Conservation (phyloP, 495 filamentous ascomycete species). For the Tuber borchii region DNA sequence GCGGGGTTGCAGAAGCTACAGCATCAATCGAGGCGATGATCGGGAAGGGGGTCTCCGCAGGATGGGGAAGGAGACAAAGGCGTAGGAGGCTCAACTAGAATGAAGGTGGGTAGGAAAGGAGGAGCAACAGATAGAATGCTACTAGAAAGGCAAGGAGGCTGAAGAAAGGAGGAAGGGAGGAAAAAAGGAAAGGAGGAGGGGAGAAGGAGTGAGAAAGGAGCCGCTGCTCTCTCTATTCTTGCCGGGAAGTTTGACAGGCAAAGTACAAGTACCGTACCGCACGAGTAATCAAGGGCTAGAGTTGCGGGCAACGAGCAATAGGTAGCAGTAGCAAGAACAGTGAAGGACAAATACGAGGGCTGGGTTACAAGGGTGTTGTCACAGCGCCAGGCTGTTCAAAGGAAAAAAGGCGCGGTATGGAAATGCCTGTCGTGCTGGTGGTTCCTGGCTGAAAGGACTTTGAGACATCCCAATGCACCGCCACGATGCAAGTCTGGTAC, state of each 20-base stretch:
- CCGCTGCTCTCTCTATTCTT: not conserved
- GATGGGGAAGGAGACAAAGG: not conserved
- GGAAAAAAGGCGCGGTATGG: not conserved
- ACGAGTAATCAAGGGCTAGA: not conserved
- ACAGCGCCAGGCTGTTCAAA: not conserved
- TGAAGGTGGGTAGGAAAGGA: slow-evolving; percentile 1
- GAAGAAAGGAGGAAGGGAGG: slow-evolving; percentile 5
- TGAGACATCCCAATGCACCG: too few relatives aligned
- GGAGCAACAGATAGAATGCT: not conserved
- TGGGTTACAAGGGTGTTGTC: not conserved
- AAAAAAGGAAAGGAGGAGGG: not conserved
- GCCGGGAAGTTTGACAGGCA: not conserved
- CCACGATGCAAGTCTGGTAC: too few relatives aligned
- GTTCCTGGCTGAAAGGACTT: not conserved
- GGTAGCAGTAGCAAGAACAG: not conserved
- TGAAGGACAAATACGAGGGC: slow-evolving; percentile 6
- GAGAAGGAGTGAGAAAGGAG: not conserved
- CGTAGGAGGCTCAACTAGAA: not conserved
- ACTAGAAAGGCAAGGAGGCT: slow-evolving; percentile 6
- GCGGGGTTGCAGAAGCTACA: slow-evolving; percentile 15
- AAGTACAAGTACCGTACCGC: not conserved
- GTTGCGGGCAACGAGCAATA: not conserved
- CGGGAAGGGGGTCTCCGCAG: not conserved
- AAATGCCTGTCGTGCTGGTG: not conserved
- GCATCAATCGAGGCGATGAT: slow-evolving; percentile 19